These are phyloP conservation scores for Backusella macrospora DNA, from an alignment of 192 early-diverging fungal genomes.

Conservation along the genomic window DNA sequence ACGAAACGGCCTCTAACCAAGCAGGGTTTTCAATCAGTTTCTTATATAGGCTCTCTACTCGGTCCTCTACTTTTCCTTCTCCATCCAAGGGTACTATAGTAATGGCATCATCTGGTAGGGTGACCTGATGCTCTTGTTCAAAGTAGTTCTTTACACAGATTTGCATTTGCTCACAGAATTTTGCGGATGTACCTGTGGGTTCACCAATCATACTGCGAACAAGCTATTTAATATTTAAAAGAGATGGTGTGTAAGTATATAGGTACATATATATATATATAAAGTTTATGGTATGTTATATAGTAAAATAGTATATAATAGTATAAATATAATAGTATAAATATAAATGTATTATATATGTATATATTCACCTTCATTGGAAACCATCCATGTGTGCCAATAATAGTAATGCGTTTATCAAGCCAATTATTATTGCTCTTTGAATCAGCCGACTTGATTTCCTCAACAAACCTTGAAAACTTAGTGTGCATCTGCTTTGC, in stretches of 20 bases:
- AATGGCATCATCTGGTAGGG: constrained; percentile 52
- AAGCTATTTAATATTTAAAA: constrained; percentile 36
- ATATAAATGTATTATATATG: background rate
- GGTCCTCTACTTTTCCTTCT: constrained; percentile 86
- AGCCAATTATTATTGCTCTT: constrained; percentile 16
- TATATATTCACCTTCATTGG: constrained; percentile 58
- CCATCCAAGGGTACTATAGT: constrained; percentile 87
- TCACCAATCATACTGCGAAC: constrained; percentile 83
- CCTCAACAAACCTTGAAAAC: constrained; percentile 9
- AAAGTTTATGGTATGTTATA: too few species aligned
- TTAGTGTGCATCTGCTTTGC: constrained; percentile 5
- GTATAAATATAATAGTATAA: constrained; percentile 8
- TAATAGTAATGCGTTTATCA: constrained; percentile 66
- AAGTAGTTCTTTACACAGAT: constrained; percentile 67
- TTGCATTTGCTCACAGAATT: constrained; percentile 90
- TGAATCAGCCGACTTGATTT: constrained; percentile 10
- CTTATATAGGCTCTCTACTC: constrained; percentile 78
- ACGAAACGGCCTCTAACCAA: constrained; percentile 48
- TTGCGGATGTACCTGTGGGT: constrained; percentile 89
- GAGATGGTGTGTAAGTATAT: background rate
- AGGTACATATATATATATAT: constrained; percentile 9
- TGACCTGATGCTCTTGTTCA: constrained; percentile 49
- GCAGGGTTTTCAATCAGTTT: constrained; percentile 64
- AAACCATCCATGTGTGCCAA: constrained; percentile 93
- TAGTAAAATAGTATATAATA: constrained; percentile 7